Evolutionary conservation across 2,329 filamentous ascomycete species (phyloP), one percentile per base, ranked within the genome.

Genomic region (Verruconis gallopava): DNA sequence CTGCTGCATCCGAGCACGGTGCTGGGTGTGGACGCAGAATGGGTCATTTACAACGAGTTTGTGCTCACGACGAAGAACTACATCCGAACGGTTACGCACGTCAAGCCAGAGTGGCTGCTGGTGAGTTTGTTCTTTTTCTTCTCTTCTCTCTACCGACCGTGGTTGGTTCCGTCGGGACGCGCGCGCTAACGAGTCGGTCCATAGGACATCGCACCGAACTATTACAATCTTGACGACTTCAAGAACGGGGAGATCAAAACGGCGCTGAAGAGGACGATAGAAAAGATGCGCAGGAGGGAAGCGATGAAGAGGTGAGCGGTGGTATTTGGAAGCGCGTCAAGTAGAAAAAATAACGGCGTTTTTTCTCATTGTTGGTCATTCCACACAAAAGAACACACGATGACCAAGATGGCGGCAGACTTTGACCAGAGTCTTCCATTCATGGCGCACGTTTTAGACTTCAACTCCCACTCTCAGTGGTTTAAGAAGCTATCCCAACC

Each of bases 61-160:
- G 91, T 98, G 11, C 75, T 98, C 43, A 98, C 91, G 1, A 91
- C 83, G 41, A 95, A 98, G 73, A 93, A 96, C 66, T 98, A 95
- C 61, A 89, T 98, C 53, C 77, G 93, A 44, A 95, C 85, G 0
- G 85, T 95, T 37, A 96, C 88, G 11, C 79, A 83, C 21, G 81
- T 98, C 43, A 82, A 84, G 58, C 84, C 89, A 1, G 91, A 98
- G 62, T 98, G 91, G 91, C 67, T 98, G 47, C 59, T 96, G 62
- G 84, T 88, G 71, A 64, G 80, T 65, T 42, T 13, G 28, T 5
- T 25, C 42, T 34, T 9, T 18, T 38, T 18, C 21, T 17, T 38
- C 25, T 14, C n/a, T 14, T 2, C 15, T 19, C 21, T 18, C 4
- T 5, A n/a, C n/a, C n/a, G n/a, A n/a, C n/a, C n/a, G n/a, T n/a